phyloP scores from a whole-genome alignment of 2,329 filamentous ascomycete species.

The Tolypocladium album region DNA sequence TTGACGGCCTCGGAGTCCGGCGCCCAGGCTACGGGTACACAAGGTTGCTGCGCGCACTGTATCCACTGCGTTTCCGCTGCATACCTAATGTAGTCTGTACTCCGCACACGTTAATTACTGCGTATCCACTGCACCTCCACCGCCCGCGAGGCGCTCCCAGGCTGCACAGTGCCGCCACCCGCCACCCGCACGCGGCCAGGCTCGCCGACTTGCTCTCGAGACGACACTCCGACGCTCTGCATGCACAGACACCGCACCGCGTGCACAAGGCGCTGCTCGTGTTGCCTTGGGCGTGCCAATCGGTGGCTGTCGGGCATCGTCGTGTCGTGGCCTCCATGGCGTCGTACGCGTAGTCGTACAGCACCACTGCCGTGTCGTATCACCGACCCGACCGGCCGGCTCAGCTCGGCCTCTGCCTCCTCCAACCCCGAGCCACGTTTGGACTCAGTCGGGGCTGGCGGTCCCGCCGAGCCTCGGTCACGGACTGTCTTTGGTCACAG shows the following conservation, averaged over 20 bases:
- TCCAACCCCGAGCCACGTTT: neutral
- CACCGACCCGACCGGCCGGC: neutral
- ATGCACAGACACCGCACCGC: no score
- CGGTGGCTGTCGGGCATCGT: neutral
- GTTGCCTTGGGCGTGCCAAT: no score
- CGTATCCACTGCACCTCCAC: no score
- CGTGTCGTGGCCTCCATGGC: neutral
- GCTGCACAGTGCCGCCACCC: neutral
- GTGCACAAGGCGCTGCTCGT: no score
- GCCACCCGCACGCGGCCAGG: neutral
- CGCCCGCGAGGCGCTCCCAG: no score
- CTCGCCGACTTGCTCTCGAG: neutral
- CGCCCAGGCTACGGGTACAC: neutral
- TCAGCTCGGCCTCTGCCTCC: neutral
- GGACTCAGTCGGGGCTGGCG: neutral
- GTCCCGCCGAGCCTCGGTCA: neutral
- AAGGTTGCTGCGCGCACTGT: neutral
- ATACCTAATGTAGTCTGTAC: no score
- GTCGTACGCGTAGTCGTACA: neutral
- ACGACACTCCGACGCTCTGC: no score
- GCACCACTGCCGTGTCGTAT: neutral
- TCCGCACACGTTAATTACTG: no score
- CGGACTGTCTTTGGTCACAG: no score
- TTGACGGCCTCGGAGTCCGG: slow-evolving; percentile 26
- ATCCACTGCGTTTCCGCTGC: no score